These are phyloP conservation scores for Fusarium caatingaense DNA, from an alignment of 2,329 filamentous ascomycete genomes.

Conservation along the genomic window DNA sequence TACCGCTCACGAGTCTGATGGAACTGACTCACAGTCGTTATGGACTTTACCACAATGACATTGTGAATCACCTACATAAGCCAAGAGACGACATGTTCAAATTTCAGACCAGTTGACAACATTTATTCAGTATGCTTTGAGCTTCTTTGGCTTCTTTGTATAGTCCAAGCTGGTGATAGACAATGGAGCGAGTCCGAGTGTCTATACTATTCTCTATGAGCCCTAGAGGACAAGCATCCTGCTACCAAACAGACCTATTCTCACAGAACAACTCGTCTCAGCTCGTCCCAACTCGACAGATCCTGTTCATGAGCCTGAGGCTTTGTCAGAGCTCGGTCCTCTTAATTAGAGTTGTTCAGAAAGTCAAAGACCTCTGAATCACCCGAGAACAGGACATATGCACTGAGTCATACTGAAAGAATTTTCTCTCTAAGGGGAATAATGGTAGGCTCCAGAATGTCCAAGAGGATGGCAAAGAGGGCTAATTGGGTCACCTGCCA, in stretches of 20 bases:
- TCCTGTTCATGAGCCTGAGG: neutral
- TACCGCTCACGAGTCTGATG: fast-evolving
- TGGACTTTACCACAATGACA: neutral
- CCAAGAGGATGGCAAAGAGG: neutral
- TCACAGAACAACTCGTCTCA: neutral
- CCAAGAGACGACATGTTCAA: neutral
- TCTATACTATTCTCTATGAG: neutral
- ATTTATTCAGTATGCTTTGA: neutral
- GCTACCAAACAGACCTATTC: neutral
- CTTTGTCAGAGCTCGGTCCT: neutral
- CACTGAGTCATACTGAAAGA: neutral
- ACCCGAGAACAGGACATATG: neutral
- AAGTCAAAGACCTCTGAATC: neutral
- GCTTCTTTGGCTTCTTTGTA: neutral
- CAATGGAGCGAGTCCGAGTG: neutral
- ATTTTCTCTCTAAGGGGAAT: neutral
- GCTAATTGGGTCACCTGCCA: neutral
- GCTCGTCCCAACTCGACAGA: neutral
- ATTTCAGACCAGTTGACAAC: neutral
- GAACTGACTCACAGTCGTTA: neutral
- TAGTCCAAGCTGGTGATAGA: too few relatives aligned
- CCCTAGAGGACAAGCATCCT: fast-evolving
- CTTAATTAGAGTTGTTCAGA: neutral
- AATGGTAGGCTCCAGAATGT: neutral
- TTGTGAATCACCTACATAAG: neutral